Evolutionary conservation across 768 basidiomycete species (phyloP), one percentile per base, ranked within the genome.

Genomic region (Xanthoconium purpureum): DNA sequence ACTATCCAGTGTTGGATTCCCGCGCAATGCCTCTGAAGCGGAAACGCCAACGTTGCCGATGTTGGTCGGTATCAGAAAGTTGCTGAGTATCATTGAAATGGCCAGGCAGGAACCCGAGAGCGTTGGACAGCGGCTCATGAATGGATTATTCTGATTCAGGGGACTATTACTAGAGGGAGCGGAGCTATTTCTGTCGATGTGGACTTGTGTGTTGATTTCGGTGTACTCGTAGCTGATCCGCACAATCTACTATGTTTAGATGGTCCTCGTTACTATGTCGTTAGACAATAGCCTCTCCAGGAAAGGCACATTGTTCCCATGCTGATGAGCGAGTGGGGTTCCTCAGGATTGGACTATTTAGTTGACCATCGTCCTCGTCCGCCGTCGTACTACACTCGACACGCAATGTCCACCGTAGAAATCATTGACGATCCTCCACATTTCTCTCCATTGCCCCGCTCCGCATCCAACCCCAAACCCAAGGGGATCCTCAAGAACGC

Each of bases 61-160:
- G 62, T 84, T 87, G 59, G 88, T 98, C 46, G 97, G 97, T 0
- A 85, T 99, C 66, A 98, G 98, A 84, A 94, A 91, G 74, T 66
- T 99, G 70, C 71, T 99, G 68, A 92, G 87, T 57, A 80, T 90
- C 53, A 80, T 95, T 18, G 97, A 99, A 79, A 98, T 97, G 95
- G 91, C 95, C 47, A 80, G 96, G 66, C 97, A 98, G 75, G 96
- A 97, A 66, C 92, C 92, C 2, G 86, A 91, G 48, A 87, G 84
- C 58, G 88, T 85, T 15, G 90, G 83, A 30, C 84, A 87, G 65
- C 78, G 91, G 56, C 71, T 94, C 56, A 80, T 79, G 54, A 78
- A 77, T 46, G 84, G 83, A 37, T 69, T 92, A 52, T 78, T 89
- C 49, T 69, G 52, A 63, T 62, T 52, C 14, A 36, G n/a, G 24